A percentile compares a stretch with the other conserved stretches of the same genome.
These are phyloP conservation scores for Didymella arachidicola DNA, from an alignment of 2,329 filamentous ascomycete genomes.

Conservation along the genomic window DNA sequence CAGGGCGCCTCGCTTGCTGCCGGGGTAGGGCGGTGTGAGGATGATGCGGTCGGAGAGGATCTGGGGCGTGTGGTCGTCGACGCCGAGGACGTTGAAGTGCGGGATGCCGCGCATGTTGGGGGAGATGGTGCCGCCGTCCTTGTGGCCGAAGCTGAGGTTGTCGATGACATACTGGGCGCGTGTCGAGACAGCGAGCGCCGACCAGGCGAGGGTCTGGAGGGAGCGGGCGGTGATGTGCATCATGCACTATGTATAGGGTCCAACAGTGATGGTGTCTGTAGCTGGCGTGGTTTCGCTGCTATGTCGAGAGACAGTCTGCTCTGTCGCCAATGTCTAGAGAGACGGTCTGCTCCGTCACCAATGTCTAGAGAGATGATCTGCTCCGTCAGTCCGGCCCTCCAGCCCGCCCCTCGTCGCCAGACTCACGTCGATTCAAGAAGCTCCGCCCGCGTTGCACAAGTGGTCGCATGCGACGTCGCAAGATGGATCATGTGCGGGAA, in stretches of 20 bases:
- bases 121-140: constrained; percentile 69
- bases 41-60: constrained; percentile 88
- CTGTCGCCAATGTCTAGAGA: too few relatives aligned
- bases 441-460: constrained; percentile 26
- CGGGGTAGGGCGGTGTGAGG: constrained; percentile 86
- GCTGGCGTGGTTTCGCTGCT: too few relatives aligned
- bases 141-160: constrained; percentile 79
- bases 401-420: background rate
- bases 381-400: background rate
- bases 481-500: constrained; percentile 16
- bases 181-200: constrained; percentile 58
- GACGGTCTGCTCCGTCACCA: too few relatives aligned
- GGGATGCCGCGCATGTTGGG: constrained; percentile 64
- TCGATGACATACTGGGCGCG: constrained; percentile 73
- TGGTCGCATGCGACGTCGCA: constrained; percentile 18
- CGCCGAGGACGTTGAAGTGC: constrained; percentile 61
- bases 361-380: background rate
- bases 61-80: constrained; percentile 64
- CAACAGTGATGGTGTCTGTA: too few relatives aligned
- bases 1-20: constrained; percentile 81
- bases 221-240: constrained; percentile 47
- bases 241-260: too few relatives aligned
- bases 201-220: constrained; percentile 54
- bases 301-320: too few relatives aligned
- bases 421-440: constrained; percentile 4